Evolutionary conservation across 1,284 basidiomycete species (phyloP).

Genomic region (Ustilago nuda): DNA sequence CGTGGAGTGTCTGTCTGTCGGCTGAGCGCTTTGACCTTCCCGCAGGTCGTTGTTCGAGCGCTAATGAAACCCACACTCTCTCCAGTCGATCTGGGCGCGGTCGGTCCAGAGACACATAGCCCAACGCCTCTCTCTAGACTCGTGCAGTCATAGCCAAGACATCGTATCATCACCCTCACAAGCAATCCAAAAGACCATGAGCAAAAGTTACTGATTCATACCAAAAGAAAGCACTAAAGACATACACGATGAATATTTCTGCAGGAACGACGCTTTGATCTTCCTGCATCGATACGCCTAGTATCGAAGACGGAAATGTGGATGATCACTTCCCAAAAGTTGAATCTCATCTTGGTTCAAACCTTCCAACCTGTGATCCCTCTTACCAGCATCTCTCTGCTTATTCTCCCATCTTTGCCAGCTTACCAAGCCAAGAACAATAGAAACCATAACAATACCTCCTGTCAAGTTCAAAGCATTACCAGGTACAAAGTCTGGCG

Average conservation of each 20-base stretch:
- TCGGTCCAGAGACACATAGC: background rate
- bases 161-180: background rate
- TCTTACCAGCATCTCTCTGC: constrained; percentile 29
- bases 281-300: background rate
- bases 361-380: constrained; percentile 28
- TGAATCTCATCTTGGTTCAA: constrained; percentile 37
- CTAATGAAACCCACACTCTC: too few species aligned
- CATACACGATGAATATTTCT: background rate
- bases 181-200: background rate
- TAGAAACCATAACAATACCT: constrained; percentile 27
- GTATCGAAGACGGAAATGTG: constrained; percentile 40
- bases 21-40: background rate
- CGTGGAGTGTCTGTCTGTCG: too few species aligned
- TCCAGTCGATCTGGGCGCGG: too few species aligned
- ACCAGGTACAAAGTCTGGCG: constrained; percentile 50
- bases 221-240: background rate
- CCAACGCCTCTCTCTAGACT: background rate
- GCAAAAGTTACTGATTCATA: background rate
- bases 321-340: constrained; percentile 44
- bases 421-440: constrained; percentile 13
- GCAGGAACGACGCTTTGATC: background rate
- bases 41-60: background rate
- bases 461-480: constrained; percentile 50
- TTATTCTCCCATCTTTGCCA: constrained; percentile 51
- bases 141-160: background rate